phyloP scores from a whole-genome alignment of 768 basidiomycete species.

The Phanerodontia chrysosporium region DNA sequence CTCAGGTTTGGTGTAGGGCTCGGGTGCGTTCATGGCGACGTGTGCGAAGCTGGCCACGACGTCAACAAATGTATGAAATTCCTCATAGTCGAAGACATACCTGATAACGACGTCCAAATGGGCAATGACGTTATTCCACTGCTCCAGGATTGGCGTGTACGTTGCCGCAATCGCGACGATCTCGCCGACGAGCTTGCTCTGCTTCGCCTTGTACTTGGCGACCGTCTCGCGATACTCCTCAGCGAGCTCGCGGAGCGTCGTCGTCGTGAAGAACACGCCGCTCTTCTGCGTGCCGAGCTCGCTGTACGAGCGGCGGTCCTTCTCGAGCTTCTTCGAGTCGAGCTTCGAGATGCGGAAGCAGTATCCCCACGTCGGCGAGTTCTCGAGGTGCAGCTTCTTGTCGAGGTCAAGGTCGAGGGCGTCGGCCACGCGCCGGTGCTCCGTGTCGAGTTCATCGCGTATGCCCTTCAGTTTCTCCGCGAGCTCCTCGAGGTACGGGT shows the following conservation, averaged over 20 bases:
- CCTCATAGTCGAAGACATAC: constrained; percentile 31
- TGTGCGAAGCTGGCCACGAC: constrained; percentile 71
- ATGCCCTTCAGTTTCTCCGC: constrained; percentile 62
- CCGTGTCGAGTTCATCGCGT: constrained; percentile 77
- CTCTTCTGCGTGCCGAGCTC: constrained; percentile 84
- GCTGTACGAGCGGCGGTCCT: constrained; percentile 62
- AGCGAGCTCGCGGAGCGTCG: constrained; percentile 62
- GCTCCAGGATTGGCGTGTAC: constrained; percentile 85
- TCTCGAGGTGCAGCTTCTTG: constrained; percentile 95
- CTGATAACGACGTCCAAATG: constrained; percentile 90
- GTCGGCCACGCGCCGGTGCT: constrained; percentile 65
- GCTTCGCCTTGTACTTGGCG: constrained; percentile 67
- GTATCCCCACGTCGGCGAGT: constrained; percentile 84
- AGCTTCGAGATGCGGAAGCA: constrained; percentile 90
- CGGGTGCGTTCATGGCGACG: constrained; percentile 82
- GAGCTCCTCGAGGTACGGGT: constrained; percentile 65
- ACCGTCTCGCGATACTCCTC: constrained; percentile 68
- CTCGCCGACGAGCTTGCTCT: constrained; percentile 83
- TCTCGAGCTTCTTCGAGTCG: constrained; percentile 72
- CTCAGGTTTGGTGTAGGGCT: constrained; percentile 83
- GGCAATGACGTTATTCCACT: constrained; percentile 77
- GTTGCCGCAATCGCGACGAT: constrained; percentile 93
- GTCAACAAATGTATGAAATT: not conserved
- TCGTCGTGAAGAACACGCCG: constrained; percentile 88
- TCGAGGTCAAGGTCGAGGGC: constrained; percentile 82